Evolutionary conservation across 139 green algal genomes (phyloP), one percentile per base, ranked within the genome.

Genomic region (Pseudopediastrum boryanum): DNA sequence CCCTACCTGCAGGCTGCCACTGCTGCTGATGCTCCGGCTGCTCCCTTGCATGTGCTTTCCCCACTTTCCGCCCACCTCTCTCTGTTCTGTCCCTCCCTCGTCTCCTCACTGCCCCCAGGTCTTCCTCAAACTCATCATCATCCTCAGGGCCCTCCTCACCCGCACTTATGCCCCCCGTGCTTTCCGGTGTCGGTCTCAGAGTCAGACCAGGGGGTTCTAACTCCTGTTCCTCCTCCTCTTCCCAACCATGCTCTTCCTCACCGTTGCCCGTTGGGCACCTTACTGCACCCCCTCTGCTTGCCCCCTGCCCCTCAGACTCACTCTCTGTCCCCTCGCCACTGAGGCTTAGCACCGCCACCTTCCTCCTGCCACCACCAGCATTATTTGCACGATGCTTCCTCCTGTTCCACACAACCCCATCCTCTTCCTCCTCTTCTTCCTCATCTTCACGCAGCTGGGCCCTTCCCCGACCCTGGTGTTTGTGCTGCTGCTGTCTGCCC

Each of bases 351-450:
- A n/a, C n/a, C n/a, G n/a, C n/a, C n/a, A n/a, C n/a, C n/a, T n/a
- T n/a, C n/a, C n/a, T n/a, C n/a, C n/a, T n/a, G n/a, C n/a, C 67
- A 3, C 46, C 29, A 50, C 9, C 36, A 59, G 6, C 9, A 42
- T 42, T 39, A 38, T 21, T 46, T 2, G 21, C 42, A 12, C 25
- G 21, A 50, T 52, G 12, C 48, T 51, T 1, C 10, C 52, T 33
- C 8, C 0, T 36, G 4, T 19, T 51, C 8, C 16, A 41, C 29
- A 27, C 33, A 7, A 23, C 35, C 29, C 27, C 23, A 39, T 35
- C 70, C 46, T 66, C 35, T 33, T 70, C 39, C 2, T 70, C 54
- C 52, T 62, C n/a, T 7, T 70, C 58, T 31, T 70, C 73, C 42
- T 52, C 4, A 29, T 71, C 73, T 35, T 66, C 73, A 59, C 21